phyloP scores from a whole-genome alignment of 2,329 filamentous ascomycete genomes.

The Colletotrichum endophyticum region DNA sequence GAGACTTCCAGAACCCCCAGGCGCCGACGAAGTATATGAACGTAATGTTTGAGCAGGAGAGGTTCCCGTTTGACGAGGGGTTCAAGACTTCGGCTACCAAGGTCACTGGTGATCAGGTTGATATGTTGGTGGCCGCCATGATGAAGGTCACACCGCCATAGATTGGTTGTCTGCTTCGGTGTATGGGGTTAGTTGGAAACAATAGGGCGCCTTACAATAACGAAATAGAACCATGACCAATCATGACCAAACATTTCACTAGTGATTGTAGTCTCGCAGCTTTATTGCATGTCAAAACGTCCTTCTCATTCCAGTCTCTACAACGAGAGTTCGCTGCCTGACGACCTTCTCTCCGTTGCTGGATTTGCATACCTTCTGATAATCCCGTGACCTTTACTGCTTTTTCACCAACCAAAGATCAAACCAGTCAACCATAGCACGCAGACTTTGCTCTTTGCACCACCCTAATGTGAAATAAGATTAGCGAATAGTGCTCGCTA shows the following conservation, averaged over 20 bases:
- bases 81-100: not conserved
- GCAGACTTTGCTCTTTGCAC: conserved; percentile 34
- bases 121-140: not conserved
- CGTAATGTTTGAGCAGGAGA: not conserved
- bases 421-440: conserved; percentile 31
- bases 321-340: not conserved
- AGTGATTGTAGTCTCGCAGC: not conserved
- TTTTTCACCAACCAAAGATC: conserved; percentile 27
- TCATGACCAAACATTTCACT: fast-evolving
- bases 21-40: not conserved
- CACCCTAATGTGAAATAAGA: conserved; percentile 26
- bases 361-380: not conserved
- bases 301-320: not conserved
- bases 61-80: not conserved
- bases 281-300: not conserved
- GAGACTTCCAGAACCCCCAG: not conserved
- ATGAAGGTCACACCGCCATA: not conserved
- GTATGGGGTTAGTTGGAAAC: not conserved
- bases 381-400: not conserved
- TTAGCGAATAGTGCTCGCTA: not conserved
- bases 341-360: not conserved
- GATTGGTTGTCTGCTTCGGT: not conserved
- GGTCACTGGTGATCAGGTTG: not conserved
- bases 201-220: not conserved
- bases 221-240: not conserved